A percentile compares a stretch with the other conserved stretches of the same genome.
phyloP scores from a whole-genome alignment of 2,329 filamentous ascomycete species.

The Pezicula carpinea region DNA sequence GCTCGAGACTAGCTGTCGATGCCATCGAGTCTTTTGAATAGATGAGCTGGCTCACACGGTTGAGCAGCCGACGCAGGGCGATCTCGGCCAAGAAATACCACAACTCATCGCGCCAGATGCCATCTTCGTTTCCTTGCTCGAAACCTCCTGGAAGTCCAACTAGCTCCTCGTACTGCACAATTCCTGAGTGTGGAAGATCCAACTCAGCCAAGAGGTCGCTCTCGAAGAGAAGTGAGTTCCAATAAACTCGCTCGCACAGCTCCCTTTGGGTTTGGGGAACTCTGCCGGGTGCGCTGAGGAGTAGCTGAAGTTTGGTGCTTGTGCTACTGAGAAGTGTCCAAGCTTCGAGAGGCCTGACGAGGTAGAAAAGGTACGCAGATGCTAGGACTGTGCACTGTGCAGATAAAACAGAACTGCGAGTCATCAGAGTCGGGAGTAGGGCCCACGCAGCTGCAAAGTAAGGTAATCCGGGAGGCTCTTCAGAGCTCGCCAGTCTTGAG shows the following conservation, averaged over 20 bases:
- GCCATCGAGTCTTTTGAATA: conserved; percentile 70
- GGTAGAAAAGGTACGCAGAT: conserved; percentile 77
- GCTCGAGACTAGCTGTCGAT: conserved; percentile 69
- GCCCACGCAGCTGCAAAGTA: conserved; percentile 81
- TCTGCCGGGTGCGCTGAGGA: conserved; percentile 68
- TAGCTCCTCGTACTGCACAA: conserved; percentile 76
- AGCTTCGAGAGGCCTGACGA: conserved; percentile 76
- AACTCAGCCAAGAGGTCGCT: conserved; percentile 75
- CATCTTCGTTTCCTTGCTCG: conserved; percentile 60
- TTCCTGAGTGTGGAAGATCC: conserved; percentile 76
- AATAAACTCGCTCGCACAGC: conserved; percentile 73
- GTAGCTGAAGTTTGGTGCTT: conserved; percentile 74
- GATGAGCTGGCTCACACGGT: conserved; percentile 74
- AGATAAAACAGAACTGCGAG: conserved; percentile 70
- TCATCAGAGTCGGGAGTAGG: conserved; percentile 73
- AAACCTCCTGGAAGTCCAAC: conserved; percentile 76
- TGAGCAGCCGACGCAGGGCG: conserved; percentile 69
- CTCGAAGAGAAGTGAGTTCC: conserved; percentile 78
- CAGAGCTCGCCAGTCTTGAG: conserved; percentile 61
- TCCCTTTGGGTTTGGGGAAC: conserved; percentile 68
- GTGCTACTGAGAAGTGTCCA: conserved; percentile 78
- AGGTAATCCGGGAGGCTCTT: conserved; percentile 69
- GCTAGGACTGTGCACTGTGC: conserved; percentile 78
- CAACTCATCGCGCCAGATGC: conserved; percentile 67
- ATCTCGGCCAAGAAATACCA: conserved; percentile 88